phyloP scores from a whole-genome alignment of 2,329 filamentous ascomycete species.

The Cercospora sp. region DNA sequence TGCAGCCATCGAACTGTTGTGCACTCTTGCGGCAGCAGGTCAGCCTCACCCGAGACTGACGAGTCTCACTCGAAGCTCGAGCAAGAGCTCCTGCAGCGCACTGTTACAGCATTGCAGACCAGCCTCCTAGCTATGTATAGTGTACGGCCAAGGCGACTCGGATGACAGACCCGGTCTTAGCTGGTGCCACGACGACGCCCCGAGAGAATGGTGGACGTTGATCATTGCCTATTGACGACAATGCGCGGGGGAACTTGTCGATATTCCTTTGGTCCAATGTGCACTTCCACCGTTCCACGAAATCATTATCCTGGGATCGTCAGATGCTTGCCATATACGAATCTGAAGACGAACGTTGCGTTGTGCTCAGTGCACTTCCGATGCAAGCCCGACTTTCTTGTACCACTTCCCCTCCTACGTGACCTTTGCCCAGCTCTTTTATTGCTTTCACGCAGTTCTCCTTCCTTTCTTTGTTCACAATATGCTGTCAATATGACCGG shows the following conservation, averaged over 20 bases:
- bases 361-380: background rate
- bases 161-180: background rate
- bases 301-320: background rate
- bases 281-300: background rate
- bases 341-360: background rate
- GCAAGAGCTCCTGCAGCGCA: background rate
- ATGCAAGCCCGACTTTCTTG: background rate
- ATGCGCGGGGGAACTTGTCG: background rate
- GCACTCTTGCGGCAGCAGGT: background rate
- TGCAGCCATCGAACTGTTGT: background rate
- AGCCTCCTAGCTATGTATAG: background rate
- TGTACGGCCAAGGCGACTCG: background rate
- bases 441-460: background rate
- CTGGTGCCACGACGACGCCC: background rate
- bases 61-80: background rate
- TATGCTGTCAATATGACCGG: slow-evolving; percentile 31
- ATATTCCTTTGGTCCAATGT: background rate
- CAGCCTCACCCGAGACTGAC: background rate
- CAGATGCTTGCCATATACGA: background rate
- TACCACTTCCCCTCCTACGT: background rate
- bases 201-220: background rate
- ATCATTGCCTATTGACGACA: background rate
- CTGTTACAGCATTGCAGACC: background rate
- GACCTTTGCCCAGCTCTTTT: background rate
- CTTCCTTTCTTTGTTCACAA: background rate